Conservation (phyloP, 163 green algal species). For the Prototheca cutis region DNA sequence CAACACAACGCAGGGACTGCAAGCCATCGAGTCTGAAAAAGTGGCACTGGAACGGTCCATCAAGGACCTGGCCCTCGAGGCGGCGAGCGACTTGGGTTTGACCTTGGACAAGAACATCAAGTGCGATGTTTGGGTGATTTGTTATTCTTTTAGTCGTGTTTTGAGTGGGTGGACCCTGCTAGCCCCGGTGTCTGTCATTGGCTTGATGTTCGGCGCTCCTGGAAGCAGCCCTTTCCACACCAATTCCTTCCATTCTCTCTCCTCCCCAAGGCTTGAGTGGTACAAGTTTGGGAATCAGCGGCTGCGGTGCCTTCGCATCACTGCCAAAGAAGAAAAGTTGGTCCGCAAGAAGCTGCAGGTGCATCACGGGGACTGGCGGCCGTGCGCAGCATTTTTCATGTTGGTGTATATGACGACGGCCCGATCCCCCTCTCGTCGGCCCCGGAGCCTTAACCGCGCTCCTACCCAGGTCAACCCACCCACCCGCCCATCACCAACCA, state of each 20-base stretch:
- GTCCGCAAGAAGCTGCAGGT: conserved; percentile 64
- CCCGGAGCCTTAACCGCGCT: too few relatives aligned
- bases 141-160: not conserved
- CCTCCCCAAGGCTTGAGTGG: conserved; percentile 68
- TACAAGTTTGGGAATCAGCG: conserved; percentile 63
- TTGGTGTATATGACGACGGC: too few relatives aligned
- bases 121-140: conserved; percentile 5
- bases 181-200: not conserved
- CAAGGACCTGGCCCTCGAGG: conserved; percentile 17
- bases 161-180: too few relatives aligned
- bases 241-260: too few relatives aligned
- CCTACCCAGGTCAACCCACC: too few relatives aligned
- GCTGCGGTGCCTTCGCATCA: conserved; percentile 86
- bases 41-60: conserved; percentile 32
- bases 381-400: too few relatives aligned
- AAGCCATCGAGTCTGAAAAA: conserved; percentile 28
- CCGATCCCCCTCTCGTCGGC: too few relatives aligned
- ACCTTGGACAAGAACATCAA: conserved; percentile 82
- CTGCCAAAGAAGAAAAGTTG: conserved; percentile 81
- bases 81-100: conserved; percentile 66
- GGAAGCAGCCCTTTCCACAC: not conserved
- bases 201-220: not conserved
- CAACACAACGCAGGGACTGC: conserved; percentile 17
- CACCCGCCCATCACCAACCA: not conserved
- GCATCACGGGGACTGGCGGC: too few relatives aligned